Evolutionary conservation across 2,329 filamentous ascomycete genomes (phyloP), one percentile per base, ranked within the genome.

Genomic region (Davidsoniella australis): DNA sequence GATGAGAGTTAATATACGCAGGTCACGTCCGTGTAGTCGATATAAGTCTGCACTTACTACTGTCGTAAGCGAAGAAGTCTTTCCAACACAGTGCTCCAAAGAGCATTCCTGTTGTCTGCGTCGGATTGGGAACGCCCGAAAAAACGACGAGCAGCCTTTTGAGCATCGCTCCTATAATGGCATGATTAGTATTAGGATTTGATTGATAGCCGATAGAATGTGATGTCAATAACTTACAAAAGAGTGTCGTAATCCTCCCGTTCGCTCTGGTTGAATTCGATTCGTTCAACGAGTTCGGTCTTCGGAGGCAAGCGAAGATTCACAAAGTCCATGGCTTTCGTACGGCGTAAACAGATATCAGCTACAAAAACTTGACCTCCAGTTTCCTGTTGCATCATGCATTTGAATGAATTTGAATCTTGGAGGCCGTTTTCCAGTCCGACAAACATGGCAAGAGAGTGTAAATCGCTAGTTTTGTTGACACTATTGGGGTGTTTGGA

Each of bases 241-340:
- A 93, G 69, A 36, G 78, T 78, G 38, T 85, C 75, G 59, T 94
- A 94, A 63, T 83, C 85, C 57, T 78, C 74, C 56, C 78, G 71
- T 61, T 94, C 87, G 36, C 87, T 78, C 0, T 75, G 63, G 41
- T 78, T 73, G 57, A 94, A 86, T 7, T 78, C 70, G 56, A 94
- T 76, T 7, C 76, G 75, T 57, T 91, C 80, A 5, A 91, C 69
- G 55, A 82, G 87, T 59, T 89, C 85, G 1, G 78, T 80, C 58
- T 93, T 78, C 12, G 78, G 69, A 0, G 87, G 86, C 7, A 94
- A 69, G 54, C 78, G 82, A 17, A 94, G 67, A 56, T 94, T 85
- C 47, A 94, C 75, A 58, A 93, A 94, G 4, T 73, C 72, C 86
- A 94, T 94, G 50, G 89, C 80, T 61, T 94, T 94, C 62, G 79